Percentiles rank a stretch among this genome's conserved stretches.
Evolutionary conservation across 352 stramenopile species (phyloP).

Genomic region (Phytophthora tubulina): DNA sequence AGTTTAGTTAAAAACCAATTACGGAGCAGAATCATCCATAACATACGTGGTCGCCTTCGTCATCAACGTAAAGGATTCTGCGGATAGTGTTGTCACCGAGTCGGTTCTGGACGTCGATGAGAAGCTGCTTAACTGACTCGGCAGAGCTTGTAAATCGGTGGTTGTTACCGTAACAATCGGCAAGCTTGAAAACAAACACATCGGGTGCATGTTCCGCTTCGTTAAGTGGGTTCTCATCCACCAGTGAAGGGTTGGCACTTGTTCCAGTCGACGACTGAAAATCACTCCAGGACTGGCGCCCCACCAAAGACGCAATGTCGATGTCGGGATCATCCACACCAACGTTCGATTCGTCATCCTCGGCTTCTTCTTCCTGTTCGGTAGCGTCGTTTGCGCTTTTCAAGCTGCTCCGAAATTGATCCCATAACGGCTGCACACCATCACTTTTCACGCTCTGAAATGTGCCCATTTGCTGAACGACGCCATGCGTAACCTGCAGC

Average conservation of each 20-base stretch:
- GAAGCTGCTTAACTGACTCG: slow-evolving; percentile 73
- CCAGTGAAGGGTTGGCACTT: slow-evolving; percentile 36
- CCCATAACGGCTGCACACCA: slow-evolving; percentile 79
- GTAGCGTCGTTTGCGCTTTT: slow-evolving; percentile 42
- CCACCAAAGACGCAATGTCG: slow-evolving; percentile 46
- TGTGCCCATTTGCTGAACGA: slow-evolving; percentile 86
- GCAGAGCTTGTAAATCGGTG: slow-evolving; percentile 89
- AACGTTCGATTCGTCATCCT: slow-evolving; percentile 49
- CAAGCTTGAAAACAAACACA: slow-evolving; percentile 88
- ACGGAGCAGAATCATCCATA: neutral
- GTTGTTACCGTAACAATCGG: slow-evolving; percentile 83
- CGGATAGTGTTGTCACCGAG: slow-evolving; percentile 81
- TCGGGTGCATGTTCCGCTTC: slow-evolving; percentile 41
- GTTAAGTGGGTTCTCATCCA: slow-evolving; percentile 45
- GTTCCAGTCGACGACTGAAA: slow-evolving; percentile 50
- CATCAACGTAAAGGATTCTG: slow-evolving; percentile 84
- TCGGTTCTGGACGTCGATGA: slow-evolving; percentile 77
- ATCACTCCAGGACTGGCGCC: slow-evolving; percentile 56
- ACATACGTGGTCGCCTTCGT: slow-evolving; percentile 82
- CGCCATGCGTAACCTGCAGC: slow-evolving; percentile 93
- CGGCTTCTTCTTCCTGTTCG: slow-evolving; percentile 46
- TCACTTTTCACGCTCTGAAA: slow-evolving; percentile 78
- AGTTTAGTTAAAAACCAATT: slow-evolving; percentile 4
- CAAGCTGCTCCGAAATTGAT: slow-evolving; percentile 76
- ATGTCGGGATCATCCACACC: slow-evolving; percentile 41